phyloP scores from a whole-genome alignment of 164 flowering plant species.

The Euptelea pleiosperma region DNA sequence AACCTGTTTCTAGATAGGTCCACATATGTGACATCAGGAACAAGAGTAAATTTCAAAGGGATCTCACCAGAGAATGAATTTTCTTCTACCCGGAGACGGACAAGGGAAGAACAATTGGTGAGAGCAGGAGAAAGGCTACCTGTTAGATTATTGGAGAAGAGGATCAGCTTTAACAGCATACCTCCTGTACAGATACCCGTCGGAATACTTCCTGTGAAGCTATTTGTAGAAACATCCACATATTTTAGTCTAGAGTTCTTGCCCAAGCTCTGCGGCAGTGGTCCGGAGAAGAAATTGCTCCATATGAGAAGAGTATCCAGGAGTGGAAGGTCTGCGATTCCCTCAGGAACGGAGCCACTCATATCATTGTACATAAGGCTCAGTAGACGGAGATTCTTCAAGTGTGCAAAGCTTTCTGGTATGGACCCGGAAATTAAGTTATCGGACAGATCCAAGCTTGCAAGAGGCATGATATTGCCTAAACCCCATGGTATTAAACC shows the following conservation, averaged over 20 bases:
- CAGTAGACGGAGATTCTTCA: conserved; percentile 68
- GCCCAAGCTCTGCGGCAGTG: conserved; percentile 70
- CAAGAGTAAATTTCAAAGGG: conserved; percentile 46
- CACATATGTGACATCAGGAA: conserved; percentile 56
- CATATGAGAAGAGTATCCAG: conserved; percentile 79
- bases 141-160: conserved; percentile 71
- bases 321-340: conserved; percentile 65
- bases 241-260: conserved; percentile 60
- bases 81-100: conserved; percentile 73
- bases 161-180: conserved; percentile 52
- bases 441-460: conserved; percentile 84
- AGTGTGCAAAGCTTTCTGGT: conserved; percentile 63
- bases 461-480: conserved; percentile 39
- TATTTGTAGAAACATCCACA: conserved; percentile 87
- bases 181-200: conserved; percentile 65
- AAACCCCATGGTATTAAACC: conserved; percentile 66
- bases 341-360: conserved; percentile 69
- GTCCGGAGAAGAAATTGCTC: conserved; percentile 81
- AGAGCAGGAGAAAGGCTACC: conserved; percentile 64
- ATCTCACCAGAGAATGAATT: conserved; percentile 79
- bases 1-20: conserved; percentile 76
- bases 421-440: conserved; percentile 70
- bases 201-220: conserved; percentile 63
- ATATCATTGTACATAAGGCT: conserved; percentile 79
- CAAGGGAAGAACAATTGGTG: conserved; percentile 78